Evolutionary conservation across 1,284 basidiomycete species (phyloP).

Genomic region (Sporisorium sorghi): DNA sequence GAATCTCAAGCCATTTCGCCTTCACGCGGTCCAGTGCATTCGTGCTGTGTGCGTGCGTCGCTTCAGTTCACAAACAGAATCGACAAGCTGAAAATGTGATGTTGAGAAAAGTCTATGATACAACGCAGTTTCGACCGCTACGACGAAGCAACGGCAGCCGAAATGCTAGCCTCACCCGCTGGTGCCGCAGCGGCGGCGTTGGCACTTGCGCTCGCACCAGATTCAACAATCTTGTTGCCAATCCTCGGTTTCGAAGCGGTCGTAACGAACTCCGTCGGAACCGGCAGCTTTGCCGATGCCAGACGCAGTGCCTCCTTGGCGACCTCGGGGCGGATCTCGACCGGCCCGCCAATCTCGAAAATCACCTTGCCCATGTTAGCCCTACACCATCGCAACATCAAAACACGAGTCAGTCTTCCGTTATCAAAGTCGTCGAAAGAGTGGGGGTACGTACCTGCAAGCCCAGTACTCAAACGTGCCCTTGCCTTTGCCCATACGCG

Average conservation of each 20-base stretch:
- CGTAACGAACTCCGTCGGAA: constrained; percentile 87
- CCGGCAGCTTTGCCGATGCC: constrained; percentile 89
- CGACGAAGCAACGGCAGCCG: constrained; percentile 2
- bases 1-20: neutral
- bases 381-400: too few species aligned
- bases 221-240: constrained; percentile 72
- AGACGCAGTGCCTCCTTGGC: constrained; percentile 90
- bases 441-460: too few species aligned
- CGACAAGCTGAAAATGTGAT: neutral
- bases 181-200: neutral
- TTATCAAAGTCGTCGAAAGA: too few species aligned
- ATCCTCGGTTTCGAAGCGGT: constrained; percentile 80
- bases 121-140: constrained; percentile 1
- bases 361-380: constrained; percentile 91
- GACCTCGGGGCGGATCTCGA: constrained; percentile 87
- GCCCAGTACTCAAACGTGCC: constrained; percentile 98
- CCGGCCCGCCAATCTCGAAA: constrained; percentile 89
- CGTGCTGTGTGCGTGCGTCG: neutral
- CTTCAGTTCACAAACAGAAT: neutral
- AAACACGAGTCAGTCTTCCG: too few species aligned
- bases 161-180: neutral
- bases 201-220: neutral
- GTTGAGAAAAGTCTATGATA: constrained; percentile 12
- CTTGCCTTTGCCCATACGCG: constrained; percentile 99
- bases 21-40: neutral